These are phyloP conservation scores for Fusarium aywerte DNA, from an alignment of 2,329 filamentous ascomycete genomes.

Conservation along the genomic window DNA sequence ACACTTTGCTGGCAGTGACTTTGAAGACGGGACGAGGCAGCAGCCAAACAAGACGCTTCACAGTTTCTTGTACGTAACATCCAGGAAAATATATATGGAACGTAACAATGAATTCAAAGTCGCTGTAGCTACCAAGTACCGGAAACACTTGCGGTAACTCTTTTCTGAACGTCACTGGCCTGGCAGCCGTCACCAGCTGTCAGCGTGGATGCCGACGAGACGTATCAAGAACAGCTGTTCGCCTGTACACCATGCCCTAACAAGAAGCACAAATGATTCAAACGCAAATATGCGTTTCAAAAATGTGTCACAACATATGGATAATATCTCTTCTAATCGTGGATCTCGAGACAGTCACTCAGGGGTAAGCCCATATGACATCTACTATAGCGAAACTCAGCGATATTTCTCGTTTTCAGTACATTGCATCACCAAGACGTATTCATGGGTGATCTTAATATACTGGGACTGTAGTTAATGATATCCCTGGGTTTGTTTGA, in stretches of 20 bases:
- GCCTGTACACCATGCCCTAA: background rate
- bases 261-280: background rate
- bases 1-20: background rate
- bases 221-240: background rate
- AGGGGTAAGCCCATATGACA: background rate
- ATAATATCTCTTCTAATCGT: too few species aligned
- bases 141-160: background rate
- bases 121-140: background rate
- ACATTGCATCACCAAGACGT: background rate
- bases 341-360: background rate
- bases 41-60: slow-evolving; percentile 13
- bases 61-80: background rate
- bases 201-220: background rate
- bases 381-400: background rate
- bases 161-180: background rate
- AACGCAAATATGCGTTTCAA: background rate
- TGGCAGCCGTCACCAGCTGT: slow-evolving; percentile 19
- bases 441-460: accelerated
- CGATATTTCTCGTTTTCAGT: background rate
- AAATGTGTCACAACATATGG: background rate
- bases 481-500: background rate
- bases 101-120: background rate
- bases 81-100: background rate
- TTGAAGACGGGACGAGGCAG: slow-evolving; percentile 4
- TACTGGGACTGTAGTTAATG: accelerated